Base-by-base conservation (phyloP, 2,329 filamentous ascomycete genomes). In the Penicillium sp. region DNA sequence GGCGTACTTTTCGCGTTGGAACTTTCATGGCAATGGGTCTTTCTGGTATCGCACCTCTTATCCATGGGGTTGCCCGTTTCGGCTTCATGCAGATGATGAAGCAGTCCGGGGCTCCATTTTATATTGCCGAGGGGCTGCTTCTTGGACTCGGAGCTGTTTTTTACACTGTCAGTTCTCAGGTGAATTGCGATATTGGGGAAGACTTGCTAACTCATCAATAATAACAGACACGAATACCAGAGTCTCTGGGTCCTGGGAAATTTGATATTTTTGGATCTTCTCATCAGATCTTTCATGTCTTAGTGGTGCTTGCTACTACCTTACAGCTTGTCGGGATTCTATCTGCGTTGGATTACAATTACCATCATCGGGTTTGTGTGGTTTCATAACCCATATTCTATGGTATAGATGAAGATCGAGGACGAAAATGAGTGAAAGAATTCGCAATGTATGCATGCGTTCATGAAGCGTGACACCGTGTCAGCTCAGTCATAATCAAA, bases 281-380 rank as follows among this genome's bases (percentile, higher is more conserved):
- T 24, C 55, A 58, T 44, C 51, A 58, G 42, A 44, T 58, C 16
- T 58, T 58, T 26, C 55, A 54, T 58, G 21, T 54, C 31, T 46
- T 54, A 22, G 51, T 54, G 16, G 51, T 52, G 3, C 19, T 54
- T 27, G 51, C 55, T 2, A 58, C 51, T 1, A 9, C 26, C 2
- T 22, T 47, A 4, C 55, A 58, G 0, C 14, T 54, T 37, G 9
- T 50, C 1, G 55, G 55, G n/a, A 29, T 57, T 5, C 16, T 51
- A 4, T 51, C 33, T 16, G 51, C 55, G 4, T 58, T 54, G 43
- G 55, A 58, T 31, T 51, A 51, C 21, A 58, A 54, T 24, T 54
- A 58, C 21, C 31, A 54, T 26, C n/a, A 49, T 51, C 51, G 46
- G 4, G 16, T 47, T 5, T 58, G 55, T 45, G 10, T 2, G 1